Evolutionary conservation across 2,329 filamentous ascomycete genomes (phyloP).

Genomic region (Gliomastix tumulicola): DNA sequence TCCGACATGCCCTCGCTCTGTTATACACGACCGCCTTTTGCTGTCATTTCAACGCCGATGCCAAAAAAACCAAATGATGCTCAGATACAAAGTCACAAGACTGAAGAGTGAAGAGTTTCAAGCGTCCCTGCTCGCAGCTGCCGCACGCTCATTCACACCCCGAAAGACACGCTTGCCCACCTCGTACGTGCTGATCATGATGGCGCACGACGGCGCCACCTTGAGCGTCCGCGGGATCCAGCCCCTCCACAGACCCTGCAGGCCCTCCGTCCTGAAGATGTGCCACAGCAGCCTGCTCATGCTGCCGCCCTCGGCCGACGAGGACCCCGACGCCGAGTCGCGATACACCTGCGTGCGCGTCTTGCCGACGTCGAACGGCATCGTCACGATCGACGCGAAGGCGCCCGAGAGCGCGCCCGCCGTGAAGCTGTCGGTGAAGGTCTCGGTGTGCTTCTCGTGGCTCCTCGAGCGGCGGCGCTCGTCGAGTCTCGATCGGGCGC

Average conservation of each 20-base stretch:
- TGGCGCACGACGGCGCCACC: constrained; percentile 92
- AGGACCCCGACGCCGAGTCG: constrained; percentile 35
- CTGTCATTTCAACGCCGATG: too few relatives aligned
- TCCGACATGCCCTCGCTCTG: too few relatives aligned
- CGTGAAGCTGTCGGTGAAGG: constrained; percentile 82
- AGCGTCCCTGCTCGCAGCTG: constrained; percentile 1
- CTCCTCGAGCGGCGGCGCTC: constrained; percentile 51
- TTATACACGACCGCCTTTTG: too few relatives aligned
- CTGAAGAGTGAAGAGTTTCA: background rate
- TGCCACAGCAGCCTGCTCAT: constrained; percentile 84
- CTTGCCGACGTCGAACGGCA: constrained; percentile 96
- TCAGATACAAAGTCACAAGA: too few relatives aligned
- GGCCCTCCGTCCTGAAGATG: constrained; percentile 81
- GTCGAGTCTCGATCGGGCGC: constrained; percentile 29
- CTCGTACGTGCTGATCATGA: constrained; percentile 99
- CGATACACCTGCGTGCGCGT: constrained; percentile 83
- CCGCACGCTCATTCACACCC: constrained; percentile 55
- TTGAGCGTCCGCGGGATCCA: constrained; percentile 91
- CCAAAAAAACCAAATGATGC: too few relatives aligned
- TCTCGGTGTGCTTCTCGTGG: constrained; percentile 64
- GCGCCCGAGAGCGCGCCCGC: constrained; percentile 80
- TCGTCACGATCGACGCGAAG: constrained; percentile 81
- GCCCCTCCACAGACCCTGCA: constrained; percentile 76
- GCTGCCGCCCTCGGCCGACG: constrained; percentile 35
- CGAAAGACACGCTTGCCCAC: constrained; percentile 85